Base-by-base conservation (phyloP, 192 early-diverging fungal species). In the Lobosporangium transversale region DNA sequence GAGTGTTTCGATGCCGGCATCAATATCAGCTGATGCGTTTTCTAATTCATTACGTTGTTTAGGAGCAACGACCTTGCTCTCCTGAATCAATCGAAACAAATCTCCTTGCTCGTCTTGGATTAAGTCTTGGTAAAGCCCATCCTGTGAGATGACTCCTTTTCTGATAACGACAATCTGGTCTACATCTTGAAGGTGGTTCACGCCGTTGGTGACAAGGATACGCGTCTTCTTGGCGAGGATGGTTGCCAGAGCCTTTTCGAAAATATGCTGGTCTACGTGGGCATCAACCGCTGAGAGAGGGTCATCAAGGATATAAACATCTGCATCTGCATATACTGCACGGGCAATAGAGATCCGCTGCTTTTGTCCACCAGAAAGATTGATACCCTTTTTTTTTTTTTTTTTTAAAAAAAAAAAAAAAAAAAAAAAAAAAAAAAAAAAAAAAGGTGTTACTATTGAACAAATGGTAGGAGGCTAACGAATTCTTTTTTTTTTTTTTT, bases 321-420 rank as follows among this genome's bases (percentile, higher is more conserved):
- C 95, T 11, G 94, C 91, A 15, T 90, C 80, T 14, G 94, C 85
- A 70, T 98, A 98, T 23, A 97, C 94, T 2, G 97, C 95, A 48
- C 70, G 90, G 71, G 83, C 86, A 35, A 86, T 76, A 4, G 84
- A 82, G 36, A 85, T 79, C 53, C 87, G 89, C 23, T 90, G 89
- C 68, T 94, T 95, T 58, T 98, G 97, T 15, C 97, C 97, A 49
- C 97, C 97, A 21, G 91, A 93, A 18, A 98, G 79, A 42, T 92
- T 96, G 66, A 95, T 89, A 49, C 97, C 97, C 71, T 76, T 23
- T 23, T 10, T 8, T n/a, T n/a, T n/a, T n/a, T n/a, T n/a, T n/a
- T n/a, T n/a, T n/a, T n/a, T n/a, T n/a, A n/a, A n/a, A n/a, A n/a
- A 15, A 31, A 14, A 12, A 35, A 53, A 0, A 24, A 15, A n/a